phyloP scores from a whole-genome alignment of 441 rosid species.

The Pelargonium cotyledonis region DNA sequence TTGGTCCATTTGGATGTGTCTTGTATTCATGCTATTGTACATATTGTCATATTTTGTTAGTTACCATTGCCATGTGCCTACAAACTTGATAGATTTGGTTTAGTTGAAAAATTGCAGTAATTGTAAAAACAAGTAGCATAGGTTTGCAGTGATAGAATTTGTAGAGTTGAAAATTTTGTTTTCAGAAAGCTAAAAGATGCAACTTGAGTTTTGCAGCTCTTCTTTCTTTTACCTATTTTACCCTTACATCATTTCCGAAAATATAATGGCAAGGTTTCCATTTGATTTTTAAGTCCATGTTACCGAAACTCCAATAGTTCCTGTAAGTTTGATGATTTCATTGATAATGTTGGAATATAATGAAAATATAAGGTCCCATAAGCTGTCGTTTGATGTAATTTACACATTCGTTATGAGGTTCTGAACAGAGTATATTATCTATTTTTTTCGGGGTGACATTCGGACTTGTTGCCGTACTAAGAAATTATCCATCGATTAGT shows the following conservation, averaged over 20 bases:
- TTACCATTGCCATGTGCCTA: background rate
- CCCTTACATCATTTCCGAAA: background rate
- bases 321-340: background rate
- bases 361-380: background rate
- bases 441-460: background rate
- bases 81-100: background rate
- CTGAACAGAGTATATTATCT: background rate
- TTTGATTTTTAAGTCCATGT: background rate
- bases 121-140: background rate
- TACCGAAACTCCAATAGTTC: background rate
- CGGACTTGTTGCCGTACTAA: background rate
- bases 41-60: background rate
- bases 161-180: background rate
- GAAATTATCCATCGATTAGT: background rate
- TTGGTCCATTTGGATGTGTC: constrained; percentile 2
- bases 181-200: constrained; percentile 4
- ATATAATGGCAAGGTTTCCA: background rate
- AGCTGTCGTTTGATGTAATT: background rate
- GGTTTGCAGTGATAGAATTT: background rate
- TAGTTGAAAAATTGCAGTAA: background rate
- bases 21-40: background rate
- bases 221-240: background rate
- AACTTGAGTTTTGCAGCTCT: background rate
- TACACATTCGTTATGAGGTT: background rate
- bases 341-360: background rate